Conservation (phyloP, 2,329 filamentous ascomycete species). For the Claviceps spartinae region DNA sequence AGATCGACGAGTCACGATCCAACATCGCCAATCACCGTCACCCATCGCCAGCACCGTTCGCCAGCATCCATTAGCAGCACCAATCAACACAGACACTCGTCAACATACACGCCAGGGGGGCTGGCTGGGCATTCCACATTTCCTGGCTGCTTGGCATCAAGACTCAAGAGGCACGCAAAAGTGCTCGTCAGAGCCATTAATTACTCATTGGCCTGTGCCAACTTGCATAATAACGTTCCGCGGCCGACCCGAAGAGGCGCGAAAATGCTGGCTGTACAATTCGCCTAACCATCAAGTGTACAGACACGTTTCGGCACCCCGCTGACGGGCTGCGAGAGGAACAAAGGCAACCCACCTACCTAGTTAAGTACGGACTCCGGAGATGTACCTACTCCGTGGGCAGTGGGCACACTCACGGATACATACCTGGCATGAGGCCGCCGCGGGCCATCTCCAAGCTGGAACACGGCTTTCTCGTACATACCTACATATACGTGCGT, state of each 20-base stretch:
- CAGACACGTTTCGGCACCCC: not conserved
- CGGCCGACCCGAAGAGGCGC: not conserved
- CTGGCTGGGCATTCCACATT: not conserved
- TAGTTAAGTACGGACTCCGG: no score
- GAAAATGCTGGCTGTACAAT: not conserved
- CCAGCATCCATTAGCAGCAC: no score
- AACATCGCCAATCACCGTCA: not conserved
- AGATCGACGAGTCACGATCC: not conserved
- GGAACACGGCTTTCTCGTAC: not conserved
- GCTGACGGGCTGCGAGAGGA: no score
- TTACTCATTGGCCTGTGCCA: not conserved
- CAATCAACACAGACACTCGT: no score
- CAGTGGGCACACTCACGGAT: no score
- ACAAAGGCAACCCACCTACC: no score
- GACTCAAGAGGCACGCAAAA: not conserved
- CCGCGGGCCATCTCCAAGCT: not conserved
- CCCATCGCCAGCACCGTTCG: no score
- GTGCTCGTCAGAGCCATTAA: not conserved
- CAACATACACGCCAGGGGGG: constrained; percentile 1
- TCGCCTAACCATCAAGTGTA: not conserved
- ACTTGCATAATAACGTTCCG: not conserved
- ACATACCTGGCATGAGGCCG: not conserved
- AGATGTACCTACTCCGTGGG: no score
- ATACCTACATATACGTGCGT: not conserved
- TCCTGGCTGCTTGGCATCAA: not conserved